Conservation (phyloP, 805 yeast species). For the Starmerella floris region DNA sequence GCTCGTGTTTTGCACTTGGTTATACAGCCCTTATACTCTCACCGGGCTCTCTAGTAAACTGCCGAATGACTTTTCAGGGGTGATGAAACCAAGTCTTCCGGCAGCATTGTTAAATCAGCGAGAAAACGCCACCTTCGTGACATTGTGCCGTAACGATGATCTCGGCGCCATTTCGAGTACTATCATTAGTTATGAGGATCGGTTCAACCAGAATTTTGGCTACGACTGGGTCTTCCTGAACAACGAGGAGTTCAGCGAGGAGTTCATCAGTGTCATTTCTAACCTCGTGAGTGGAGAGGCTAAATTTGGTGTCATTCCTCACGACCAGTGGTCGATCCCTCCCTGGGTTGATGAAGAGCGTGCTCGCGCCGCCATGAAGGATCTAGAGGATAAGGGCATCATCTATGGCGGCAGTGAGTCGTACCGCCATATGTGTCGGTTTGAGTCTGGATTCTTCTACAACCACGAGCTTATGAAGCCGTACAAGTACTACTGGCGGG, state of each 20-base stretch:
- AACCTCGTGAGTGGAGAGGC: conserved; percentile 46
- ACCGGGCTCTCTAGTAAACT: background rate
- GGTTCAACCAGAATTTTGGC: conserved; percentile 84
- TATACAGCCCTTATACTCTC: background rate
- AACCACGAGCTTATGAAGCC: conserved; percentile 59
- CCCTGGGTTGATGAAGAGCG: conserved; percentile 32
- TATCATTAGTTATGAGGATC: conserved; percentile 64
- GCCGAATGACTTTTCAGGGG: background rate
- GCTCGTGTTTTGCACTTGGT: background rate
- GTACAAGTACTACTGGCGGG: conserved; percentile 93
- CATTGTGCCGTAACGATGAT: conserved; percentile 72
- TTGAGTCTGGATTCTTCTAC: conserved; percentile 72
- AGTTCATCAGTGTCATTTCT: conserved; percentile 44
- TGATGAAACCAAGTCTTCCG: background rate
- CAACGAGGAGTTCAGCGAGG: conserved; percentile 57
- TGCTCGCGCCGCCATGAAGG: conserved; percentile 45
- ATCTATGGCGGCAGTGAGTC: conserved; percentile 73
- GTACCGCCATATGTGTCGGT: conserved; percentile 95
- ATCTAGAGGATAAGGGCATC: conserved; percentile 73
- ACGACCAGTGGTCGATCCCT: conserved; percentile 61
- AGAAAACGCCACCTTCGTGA: conserved; percentile 76
- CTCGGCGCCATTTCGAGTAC: conserved; percentile 62
- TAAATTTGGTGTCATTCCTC: conserved; percentile 56
- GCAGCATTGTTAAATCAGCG: background rate
- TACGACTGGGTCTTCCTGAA: conserved; percentile 89